Conservation (phyloP, 2,329 filamentous ascomycete species). For the Septoria linicola region DNA sequence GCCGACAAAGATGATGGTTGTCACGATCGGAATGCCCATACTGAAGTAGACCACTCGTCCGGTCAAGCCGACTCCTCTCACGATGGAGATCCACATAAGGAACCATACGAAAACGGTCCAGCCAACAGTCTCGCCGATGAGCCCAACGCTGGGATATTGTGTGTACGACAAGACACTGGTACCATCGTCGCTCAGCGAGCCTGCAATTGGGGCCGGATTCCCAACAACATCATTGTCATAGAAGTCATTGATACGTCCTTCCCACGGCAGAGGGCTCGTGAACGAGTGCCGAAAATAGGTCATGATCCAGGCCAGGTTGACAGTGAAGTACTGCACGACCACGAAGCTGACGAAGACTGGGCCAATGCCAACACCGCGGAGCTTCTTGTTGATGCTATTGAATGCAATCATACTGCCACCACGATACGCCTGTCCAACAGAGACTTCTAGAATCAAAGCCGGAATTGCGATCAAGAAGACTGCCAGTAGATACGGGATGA, state of each 20-base stretch:
- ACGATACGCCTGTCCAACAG: slow-evolving; percentile 54
- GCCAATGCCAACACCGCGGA: slow-evolving; percentile 56
- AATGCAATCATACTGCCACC: slow-evolving; percentile 29
- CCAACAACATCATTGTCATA: slow-evolving; percentile 53
- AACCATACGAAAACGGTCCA: slow-evolving; percentile 62
- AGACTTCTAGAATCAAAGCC: slow-evolving; percentile 56
- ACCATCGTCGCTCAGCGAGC: slow-evolving; percentile 37
- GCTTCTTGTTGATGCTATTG: slow-evolving; percentile 52
- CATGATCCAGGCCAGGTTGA: slow-evolving; percentile 61
- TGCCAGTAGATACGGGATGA: slow-evolving; percentile 59
- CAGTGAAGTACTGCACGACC: slow-evolving; percentile 58
- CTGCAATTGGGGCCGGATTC: slow-evolving; percentile 47
- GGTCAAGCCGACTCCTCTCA: slow-evolving; percentile 58
- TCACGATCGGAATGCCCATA: slow-evolving; percentile 60
- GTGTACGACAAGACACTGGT: slow-evolving; percentile 46
- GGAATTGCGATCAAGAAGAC: slow-evolving; percentile 59
- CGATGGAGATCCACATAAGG: slow-evolving; percentile 60
- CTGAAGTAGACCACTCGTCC: slow-evolving; percentile 62
- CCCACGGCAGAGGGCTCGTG: slow-evolving; percentile 56
- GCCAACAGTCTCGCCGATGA: slow-evolving; percentile 58
- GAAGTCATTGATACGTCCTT: slow-evolving; percentile 52
- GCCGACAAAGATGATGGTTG: slow-evolving; percentile 57
- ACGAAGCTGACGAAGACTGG: slow-evolving; percentile 55
- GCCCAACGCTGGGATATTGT: slow-evolving; percentile 47
- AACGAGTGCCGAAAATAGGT: slow-evolving; percentile 59